Conservation (phyloP, 2,329 filamentous ascomycete species). For the Lomentospora prolificans region DNA sequence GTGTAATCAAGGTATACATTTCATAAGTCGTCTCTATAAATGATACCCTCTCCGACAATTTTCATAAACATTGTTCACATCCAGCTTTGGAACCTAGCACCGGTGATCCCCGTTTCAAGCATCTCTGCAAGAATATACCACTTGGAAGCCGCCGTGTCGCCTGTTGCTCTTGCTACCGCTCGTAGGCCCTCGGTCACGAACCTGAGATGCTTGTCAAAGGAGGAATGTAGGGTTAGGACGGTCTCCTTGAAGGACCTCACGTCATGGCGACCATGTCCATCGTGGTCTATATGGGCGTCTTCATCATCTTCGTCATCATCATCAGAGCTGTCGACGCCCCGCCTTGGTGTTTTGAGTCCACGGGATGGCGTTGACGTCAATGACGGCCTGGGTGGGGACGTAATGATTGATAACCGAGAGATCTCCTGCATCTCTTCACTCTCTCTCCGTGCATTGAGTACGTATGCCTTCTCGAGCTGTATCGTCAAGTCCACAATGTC, state of each 20-base stretch:
- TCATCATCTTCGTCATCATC: constrained; percentile 24
- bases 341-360: constrained; percentile 9
- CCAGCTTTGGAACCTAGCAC: neutral
- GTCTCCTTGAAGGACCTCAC: constrained; percentile 38
- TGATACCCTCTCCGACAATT: neutral
- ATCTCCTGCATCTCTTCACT: constrained; percentile 24
- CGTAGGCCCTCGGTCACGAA: constrained; percentile 67
- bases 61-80: neutral
- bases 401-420: constrained; percentile 26
- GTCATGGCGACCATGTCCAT: constrained; percentile 10
- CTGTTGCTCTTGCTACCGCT: constrained; percentile 64
- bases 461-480: constrained; percentile 52
- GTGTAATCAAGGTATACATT: neutral
- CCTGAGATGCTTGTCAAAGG: constrained; percentile 55
- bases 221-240: constrained; percentile 45
- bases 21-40: constrained; percentile 3
- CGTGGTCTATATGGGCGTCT: constrained; percentile 10
- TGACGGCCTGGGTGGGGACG: constrained; percentile 16
- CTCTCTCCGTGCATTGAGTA: constrained; percentile 25
- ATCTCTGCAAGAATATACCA: constrained; percentile 80
- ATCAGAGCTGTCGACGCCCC: constrained; percentile 20
- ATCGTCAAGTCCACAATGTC: constrained; percentile 67
- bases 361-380: constrained; percentile 6
- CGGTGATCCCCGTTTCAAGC: constrained; percentile 42
- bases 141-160: constrained; percentile 46